Base-by-base conservation (phyloP, 495 filamentous ascomycete species). In the Tuber microsphaerosporum region DNA sequence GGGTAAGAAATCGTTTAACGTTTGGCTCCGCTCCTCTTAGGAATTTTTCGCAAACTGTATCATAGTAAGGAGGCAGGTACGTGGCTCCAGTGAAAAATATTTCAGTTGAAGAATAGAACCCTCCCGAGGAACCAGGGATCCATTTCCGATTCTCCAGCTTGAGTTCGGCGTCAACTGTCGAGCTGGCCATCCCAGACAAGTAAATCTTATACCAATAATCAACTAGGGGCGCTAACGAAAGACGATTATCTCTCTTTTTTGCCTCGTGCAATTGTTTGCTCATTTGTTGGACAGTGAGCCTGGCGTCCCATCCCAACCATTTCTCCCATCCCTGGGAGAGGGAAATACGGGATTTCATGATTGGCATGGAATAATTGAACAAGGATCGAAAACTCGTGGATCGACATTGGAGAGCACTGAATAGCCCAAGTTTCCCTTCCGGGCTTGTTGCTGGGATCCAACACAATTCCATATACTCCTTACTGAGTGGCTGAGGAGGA, bases 321-420 rank as follows among this genome's bases (percentile, higher is more conserved):
- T 26, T 34, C n/a, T 42, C 71, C 80, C 79, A 82, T 10, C 4
- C 22, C 2, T 19, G 17, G 22, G 31, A 6, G n/a, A n/a, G n/a
- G n/a, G n/a, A n/a, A 44, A 79, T 41, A 8, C 10, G 2, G 41
- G 69, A 68, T 56, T 75, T 44, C 41, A 48, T 75, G 42, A 82
- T 39, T 37, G 80, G 80, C 79, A 82, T 76, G 34, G 76, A 73
- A 72, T 82, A 82, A 43, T 77, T 79, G 5, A 73, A 61, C 7
- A 77, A 41, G 1, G 1, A 1, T 46, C 41, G 34, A 17, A 43
- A 61, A 12, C 7, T 72, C 41, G 7, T 20, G 26, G 78, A 70
- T n/a, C 80, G 73, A 37, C 80, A 82, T 72, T 81, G 74, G 42
- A 42, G 41, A 26, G 80, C 70, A 56, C 61, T 81, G 51, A 56